phyloP scores from a whole-genome alignment of 352 stramenopile genomes.

The Elongisporangium anandrum region DNA sequence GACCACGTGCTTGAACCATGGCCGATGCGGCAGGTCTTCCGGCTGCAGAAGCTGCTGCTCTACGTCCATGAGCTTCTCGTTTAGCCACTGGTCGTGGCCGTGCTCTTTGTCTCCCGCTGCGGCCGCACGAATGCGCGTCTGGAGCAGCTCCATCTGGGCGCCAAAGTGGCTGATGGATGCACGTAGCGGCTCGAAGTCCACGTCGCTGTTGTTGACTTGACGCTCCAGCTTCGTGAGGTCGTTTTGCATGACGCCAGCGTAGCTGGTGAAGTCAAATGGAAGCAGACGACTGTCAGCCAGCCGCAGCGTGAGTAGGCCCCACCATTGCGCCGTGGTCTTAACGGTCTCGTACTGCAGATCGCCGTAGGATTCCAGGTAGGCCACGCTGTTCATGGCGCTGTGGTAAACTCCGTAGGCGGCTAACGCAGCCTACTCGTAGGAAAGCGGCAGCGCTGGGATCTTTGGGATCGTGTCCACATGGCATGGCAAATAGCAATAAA shows the following conservation, averaged over 20 bases:
- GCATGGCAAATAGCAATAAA: too few species aligned
- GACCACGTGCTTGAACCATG: slow-evolving; percentile 41
- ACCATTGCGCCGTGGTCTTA: slow-evolving; percentile 34
- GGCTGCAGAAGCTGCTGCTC: slow-evolving; percentile 28
- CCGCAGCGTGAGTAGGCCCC: slow-evolving; percentile 45
- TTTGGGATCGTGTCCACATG: slow-evolving; percentile 52
- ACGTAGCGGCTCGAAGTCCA: slow-evolving; percentile 26
- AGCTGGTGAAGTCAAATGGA: slow-evolving; percentile 54
- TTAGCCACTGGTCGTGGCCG: slow-evolving; percentile 1
- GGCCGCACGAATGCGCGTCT: slow-evolving; percentile 6
- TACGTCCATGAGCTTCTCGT: slow-evolving; percentile 35
- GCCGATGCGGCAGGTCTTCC: slow-evolving; percentile 27
- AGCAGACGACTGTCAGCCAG: slow-evolving; percentile 43
- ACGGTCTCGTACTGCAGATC: slow-evolving; percentile 50
- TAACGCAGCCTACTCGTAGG: slow-evolving; percentile 64
- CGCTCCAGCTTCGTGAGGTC: slow-evolving; percentile 25
- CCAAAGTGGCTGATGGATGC: slow-evolving; percentile 24
- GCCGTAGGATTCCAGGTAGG: slow-evolving; percentile 50
- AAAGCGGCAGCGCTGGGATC: slow-evolving; percentile 63
- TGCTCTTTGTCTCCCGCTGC: slow-evolving; percentile 7
- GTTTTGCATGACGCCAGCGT: slow-evolving; percentile 43
- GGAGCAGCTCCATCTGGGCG: slow-evolving; percentile 20
- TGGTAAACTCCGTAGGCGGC: slow-evolving; percentile 71
- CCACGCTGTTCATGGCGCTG: slow-evolving; percentile 80
- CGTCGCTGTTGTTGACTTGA: slow-evolving; percentile 7